Percentiles rank a stretch among this genome's conserved stretches.
phyloP scores from a whole-genome alignment of 139 green algal species.

The Trebouxia sp. region DNA sequence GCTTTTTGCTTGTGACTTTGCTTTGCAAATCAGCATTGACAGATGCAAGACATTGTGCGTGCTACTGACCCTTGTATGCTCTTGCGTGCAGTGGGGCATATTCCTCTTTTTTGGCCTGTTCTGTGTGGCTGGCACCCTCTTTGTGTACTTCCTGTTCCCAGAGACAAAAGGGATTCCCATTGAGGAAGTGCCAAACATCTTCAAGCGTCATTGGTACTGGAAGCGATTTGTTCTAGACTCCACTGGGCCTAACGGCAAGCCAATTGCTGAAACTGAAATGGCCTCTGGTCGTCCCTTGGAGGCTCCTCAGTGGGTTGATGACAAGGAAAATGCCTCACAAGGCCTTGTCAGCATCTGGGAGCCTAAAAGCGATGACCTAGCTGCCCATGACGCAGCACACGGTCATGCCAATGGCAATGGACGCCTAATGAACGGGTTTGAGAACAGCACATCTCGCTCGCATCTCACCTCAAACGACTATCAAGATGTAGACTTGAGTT shows the following conservation, averaged over 20 bases:
- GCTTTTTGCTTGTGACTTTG: no score
- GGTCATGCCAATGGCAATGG: slow-evolving; percentile 4
- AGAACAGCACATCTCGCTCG: slow-evolving; percentile 5
- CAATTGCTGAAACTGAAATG: neutral
- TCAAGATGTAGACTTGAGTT: slow-evolving; percentile 10
- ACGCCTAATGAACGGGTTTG: slow-evolving; percentile 19
- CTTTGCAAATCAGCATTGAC: no score
- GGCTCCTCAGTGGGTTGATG: slow-evolving; percentile 13
- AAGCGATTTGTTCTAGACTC: slow-evolving; percentile 17
- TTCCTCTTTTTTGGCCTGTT: slow-evolving; percentile 40
- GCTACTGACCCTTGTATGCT: neutral
- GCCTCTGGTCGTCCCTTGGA: neutral
- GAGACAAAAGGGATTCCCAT: slow-evolving; percentile 67
- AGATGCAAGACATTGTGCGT: no score
- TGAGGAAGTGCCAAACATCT: slow-evolving; percentile 53
- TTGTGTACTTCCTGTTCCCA: slow-evolving; percentile 52
- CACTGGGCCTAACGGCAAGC: neutral
- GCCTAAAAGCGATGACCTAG: slow-evolving; percentile 25
- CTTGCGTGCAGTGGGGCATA: slow-evolving; percentile 33
- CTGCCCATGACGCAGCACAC: neutral
- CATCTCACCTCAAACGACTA: neutral
- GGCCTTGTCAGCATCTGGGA: slow-evolving; percentile 26
- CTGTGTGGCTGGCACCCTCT: slow-evolving; percentile 60
- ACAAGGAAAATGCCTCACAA: slow-evolving; percentile 2
- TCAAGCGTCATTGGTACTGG: slow-evolving; percentile 52